Percentiles rank a stretch among this genome's conserved stretches.
Conservation (phyloP, 495 filamentous ascomycete genomes). For the Melanomma pulvis-pyrius region DNA sequence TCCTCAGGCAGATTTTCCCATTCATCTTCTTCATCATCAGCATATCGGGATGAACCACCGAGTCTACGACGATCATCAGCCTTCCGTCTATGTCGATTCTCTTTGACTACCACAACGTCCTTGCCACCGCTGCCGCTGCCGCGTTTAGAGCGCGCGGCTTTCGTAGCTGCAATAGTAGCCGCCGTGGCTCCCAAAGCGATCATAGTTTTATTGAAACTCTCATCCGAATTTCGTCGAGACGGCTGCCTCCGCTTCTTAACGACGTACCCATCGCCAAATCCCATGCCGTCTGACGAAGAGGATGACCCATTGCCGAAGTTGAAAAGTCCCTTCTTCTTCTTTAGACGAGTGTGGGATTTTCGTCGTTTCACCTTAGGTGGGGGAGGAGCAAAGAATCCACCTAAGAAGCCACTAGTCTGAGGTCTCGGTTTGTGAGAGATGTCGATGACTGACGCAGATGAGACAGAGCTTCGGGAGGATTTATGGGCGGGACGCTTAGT, state of each 20-base stretch:
- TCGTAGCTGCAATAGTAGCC: conserved; percentile 56
- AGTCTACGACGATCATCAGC: conserved; percentile 14
- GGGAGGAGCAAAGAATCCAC: conserved; percentile 51
- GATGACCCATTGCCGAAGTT: conserved; percentile 63
- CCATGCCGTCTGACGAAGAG: conserved; percentile 60
- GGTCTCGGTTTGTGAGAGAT: conserved; percentile 24
- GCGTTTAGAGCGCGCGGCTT: conserved; percentile 47
- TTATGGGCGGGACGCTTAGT: conserved; percentile 24
- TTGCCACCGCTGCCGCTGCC: conserved; percentile 33
- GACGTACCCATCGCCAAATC: conserved; percentile 45
- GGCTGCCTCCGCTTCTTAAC: conserved; percentile 30
- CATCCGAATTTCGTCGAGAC: conserved; percentile 41
- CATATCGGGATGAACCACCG: conserved; percentile 10
- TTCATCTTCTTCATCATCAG: conserved; percentile 48
- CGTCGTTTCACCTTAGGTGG: conserved; percentile 53
- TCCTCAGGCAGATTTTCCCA: conserved; percentile 65
- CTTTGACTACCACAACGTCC: conserved; percentile 49
- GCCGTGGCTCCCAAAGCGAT: conserved; percentile 61
- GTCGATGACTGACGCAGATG: conserved; percentile 31
- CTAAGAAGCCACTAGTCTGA: conserved; percentile 39
- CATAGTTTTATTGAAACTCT: conserved; percentile 59
- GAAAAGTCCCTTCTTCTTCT: conserved; percentile 60
- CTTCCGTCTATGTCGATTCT: conserved; percentile 34
- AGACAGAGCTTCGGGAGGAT: conserved; percentile 29
- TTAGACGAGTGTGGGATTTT: conserved; percentile 38